phyloP scores from a whole-genome alignment of 768 basidiomycete genomes.

The Hirschioporus abietinus region DNA sequence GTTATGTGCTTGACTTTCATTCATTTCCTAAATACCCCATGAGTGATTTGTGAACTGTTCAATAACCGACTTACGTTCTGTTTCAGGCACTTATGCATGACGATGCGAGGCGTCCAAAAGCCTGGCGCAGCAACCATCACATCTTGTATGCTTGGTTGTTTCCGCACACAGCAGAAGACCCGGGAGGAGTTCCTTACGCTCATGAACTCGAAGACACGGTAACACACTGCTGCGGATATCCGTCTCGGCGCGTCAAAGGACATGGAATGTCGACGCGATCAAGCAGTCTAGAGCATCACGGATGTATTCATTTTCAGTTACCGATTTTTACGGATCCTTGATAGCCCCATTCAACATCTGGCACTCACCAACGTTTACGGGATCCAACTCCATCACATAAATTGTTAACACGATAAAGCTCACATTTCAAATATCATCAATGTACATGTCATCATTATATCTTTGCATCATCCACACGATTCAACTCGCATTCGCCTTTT shows the following conservation, averaged over 20 bases:
- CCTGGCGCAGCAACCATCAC: conserved; percentile 94
- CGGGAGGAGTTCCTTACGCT: conserved; percentile 93
- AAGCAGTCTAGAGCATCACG: background rate
- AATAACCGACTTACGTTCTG: background rate
- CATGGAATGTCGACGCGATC: background rate
- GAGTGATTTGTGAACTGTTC: background rate
- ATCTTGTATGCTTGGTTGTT: conserved; percentile 97
- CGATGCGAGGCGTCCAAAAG: conserved; percentile 99
- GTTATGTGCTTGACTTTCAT: background rate
- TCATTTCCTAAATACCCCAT: background rate
- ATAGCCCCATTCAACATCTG: background rate
- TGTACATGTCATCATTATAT: conserved; percentile 7
- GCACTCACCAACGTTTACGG: background rate
- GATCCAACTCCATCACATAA: background rate
- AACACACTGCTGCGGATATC: background rate
- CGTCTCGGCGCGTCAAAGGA: background rate
- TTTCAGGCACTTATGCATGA: conserved; percentile 95
- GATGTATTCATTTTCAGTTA: background rate
- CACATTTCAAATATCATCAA: background rate
- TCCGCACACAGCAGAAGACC: conserved; percentile 98
- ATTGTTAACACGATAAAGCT: background rate
- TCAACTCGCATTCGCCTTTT: conserved; percentile 35
- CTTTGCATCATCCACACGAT: conserved; percentile 29
- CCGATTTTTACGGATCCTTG: background rate
- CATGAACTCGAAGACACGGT: conserved; percentile 41